Base-by-base conservation (phyloP, 441 rosid species). In the Jatropha multifida region DNA sequence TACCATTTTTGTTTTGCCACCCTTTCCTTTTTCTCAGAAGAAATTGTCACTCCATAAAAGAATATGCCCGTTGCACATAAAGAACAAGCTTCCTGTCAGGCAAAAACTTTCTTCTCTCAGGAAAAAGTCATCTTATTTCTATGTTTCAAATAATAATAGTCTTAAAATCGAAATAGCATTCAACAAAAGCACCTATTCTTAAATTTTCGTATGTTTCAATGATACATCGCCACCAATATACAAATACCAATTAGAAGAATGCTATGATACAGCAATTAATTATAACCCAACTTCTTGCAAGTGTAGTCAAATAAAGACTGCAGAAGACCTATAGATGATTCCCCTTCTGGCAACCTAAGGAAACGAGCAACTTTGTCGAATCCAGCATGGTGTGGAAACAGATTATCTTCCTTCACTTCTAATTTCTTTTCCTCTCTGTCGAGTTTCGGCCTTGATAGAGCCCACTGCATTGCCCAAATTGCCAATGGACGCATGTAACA, bases 391-490 rank as follows among this genome's bases (percentile, higher is more conserved):
- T 85, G 86, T 62, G 67, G 65, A 37, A 71, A 74, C 51, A 85
- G 51, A 44, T 78, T 75, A 65, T 72, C 87, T 62, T 82, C 89
- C 10, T 64, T 65, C 26, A 75, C 70, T 70, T 85, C 83, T 4
- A 60, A 51, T 42, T 69, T 75, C 20, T 23, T 70, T 73, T 80
- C 80, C 64, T 59, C 60, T 51, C 74, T 77, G 49, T 55, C 46
- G 38, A 82, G 80, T 63, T 80, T 84, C 0, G 87, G 83, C 56
- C 85, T 81, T 3, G 91, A 77, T 23, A 94, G 69, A 38, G 97
- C 95, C 98, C 94, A 94, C 77, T 92, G 98, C 95, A 91, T 92
- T 58, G 93, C 91, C 98, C 98, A 92, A 77, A 94, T 92, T 10
- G 92, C 97, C 83, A 90, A 80, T 4, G 97, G 97, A n/a, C 97